Evolutionary conservation across 129 eudicot species (phyloP).

Genomic region (Flaveria robusta): DNA sequence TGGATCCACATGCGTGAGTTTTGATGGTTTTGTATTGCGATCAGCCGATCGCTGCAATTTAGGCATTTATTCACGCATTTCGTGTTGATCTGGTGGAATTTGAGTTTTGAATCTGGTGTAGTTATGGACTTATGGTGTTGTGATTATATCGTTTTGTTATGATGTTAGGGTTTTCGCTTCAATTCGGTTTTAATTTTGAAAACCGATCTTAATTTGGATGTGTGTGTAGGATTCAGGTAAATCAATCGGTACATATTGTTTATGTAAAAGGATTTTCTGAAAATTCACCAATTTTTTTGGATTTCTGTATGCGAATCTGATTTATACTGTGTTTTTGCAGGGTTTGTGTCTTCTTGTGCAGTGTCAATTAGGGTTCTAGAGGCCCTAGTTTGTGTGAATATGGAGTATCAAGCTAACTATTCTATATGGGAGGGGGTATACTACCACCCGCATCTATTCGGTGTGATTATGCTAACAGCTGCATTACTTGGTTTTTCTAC

Average conservation of each 20-base stretch:
- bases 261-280: neutral
- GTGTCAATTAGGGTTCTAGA: slow-evolving; percentile 26
- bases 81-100: slow-evolving; percentile 15
- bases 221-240: neutral
- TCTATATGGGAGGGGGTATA: slow-evolving; percentile 72
- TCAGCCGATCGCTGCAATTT: slow-evolving; percentile 4
- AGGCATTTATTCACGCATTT: slow-evolving; percentile 7
- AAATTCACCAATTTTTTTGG: neutral
- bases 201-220: slow-evolving; percentile 1
- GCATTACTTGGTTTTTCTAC: slow-evolving; percentile 82
- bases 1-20: neutral
- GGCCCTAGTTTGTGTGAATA: slow-evolving; percentile 31
- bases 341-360: slow-evolving; percentile 54
- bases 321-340: slow-evolving; percentile 28
- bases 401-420: slow-evolving; percentile 63
- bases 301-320: neutral
- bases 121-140: neutral
- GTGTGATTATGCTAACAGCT: slow-evolving; percentile 83
- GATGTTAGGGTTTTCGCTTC: neutral
- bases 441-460: slow-evolving; percentile 75
- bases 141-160: neutral
- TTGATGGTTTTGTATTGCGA: neutral
- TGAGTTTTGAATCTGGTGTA: neutral
- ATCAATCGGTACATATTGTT: neutral
- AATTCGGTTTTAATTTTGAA: neutral